These are phyloP conservation scores for Furcasterigmium sp. DNA, from an alignment of 2,329 filamentous ascomycete genomes.

Conservation along the genomic window DNA sequence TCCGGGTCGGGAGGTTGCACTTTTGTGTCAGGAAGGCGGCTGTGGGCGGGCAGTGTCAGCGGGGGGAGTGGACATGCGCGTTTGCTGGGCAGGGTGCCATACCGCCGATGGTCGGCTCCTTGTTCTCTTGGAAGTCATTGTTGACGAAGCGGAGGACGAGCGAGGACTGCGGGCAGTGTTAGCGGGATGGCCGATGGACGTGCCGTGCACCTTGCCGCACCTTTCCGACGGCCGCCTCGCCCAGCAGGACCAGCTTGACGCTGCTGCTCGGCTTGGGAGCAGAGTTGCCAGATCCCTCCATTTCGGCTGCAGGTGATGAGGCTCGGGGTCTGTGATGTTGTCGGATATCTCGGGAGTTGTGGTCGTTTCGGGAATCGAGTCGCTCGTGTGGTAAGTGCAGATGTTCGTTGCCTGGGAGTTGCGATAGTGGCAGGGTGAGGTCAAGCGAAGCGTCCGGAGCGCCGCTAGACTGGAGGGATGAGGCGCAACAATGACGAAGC, in stretches of 20 bases:
- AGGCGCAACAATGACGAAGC: constrained; percentile 23
- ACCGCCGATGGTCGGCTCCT: constrained; percentile 99
- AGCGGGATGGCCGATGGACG: constrained; percentile 1
- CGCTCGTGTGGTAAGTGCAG: constrained; percentile 7
- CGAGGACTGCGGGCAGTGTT: constrained; percentile 63
- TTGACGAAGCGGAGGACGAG: constrained; percentile 98
- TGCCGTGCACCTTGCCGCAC: constrained; percentile 41
- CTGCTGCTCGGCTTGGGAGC: constrained; percentile 96
- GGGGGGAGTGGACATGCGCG: neutral
- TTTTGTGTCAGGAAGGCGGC: constrained; percentile 98
- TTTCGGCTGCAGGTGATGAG: constrained; percentile 23
- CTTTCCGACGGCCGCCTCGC: constrained; percentile 98
- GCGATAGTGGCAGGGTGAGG: neutral
- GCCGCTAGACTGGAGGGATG: constrained; percentile 7
- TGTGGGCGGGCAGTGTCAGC: constrained; percentile 27
- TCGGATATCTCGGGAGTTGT: neutral
- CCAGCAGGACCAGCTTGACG: constrained; percentile 96
- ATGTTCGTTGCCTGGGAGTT: constrained; percentile 2
- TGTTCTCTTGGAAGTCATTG: constrained; percentile 99
- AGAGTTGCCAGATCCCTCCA: constrained; percentile 65
- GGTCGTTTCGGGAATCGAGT: constrained; percentile 2
- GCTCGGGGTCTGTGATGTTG: too few species aligned
- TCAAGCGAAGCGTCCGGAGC: neutral
- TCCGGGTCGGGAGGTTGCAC: constrained; percentile 89
- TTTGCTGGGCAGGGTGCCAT: constrained; percentile 24